phyloP scores from a whole-genome alignment of 2,329 filamentous ascomycete genomes.

The Parafenestella ontariensis region DNA sequence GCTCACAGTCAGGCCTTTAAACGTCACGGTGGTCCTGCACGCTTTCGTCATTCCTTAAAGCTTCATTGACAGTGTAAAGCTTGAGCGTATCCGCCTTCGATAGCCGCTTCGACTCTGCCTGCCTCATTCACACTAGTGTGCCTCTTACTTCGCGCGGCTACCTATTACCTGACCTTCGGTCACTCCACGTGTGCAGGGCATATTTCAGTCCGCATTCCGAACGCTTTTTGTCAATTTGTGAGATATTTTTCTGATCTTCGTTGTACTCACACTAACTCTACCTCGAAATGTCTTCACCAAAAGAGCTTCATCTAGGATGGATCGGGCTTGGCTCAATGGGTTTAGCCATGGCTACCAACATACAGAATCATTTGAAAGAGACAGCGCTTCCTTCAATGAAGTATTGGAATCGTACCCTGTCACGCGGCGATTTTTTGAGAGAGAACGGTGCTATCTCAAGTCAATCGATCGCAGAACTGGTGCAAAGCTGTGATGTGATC shows the following conservation, averaged over 20 bases:
- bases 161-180: constrained; percentile 12
- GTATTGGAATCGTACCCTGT: constrained; percentile 59
- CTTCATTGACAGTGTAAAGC: too few species aligned
- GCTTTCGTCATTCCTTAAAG: not conserved
- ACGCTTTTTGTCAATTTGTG: not conserved
- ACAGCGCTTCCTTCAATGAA: constrained; percentile 34
- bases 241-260: not conserved
- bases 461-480: constrained; percentile 22
- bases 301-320: constrained; percentile 22
- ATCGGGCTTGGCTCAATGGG: constrained; percentile 62
- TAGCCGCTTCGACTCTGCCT: constrained; percentile 4
- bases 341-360: constrained; percentile 57
- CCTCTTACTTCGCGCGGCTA: not conserved
- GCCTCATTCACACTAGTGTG: constrained; percentile 13
- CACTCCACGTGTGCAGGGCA: constrained; percentile 4
- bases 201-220: not conserved
- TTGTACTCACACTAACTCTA: not conserved
- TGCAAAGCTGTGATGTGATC: constrained; percentile 27
- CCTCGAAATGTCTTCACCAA: constrained; percentile 11
- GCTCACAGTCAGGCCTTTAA: too few species aligned
- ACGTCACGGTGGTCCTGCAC: not conserved
- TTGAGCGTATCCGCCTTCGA: not conserved
- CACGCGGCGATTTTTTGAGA: constrained; percentile 50
- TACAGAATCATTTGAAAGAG: constrained; percentile 53
- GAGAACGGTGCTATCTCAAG: constrained; percentile 26